phyloP scores from a whole-genome alignment of 2,329 filamentous ascomycete species.

The Zasmidium angulare region DNA sequence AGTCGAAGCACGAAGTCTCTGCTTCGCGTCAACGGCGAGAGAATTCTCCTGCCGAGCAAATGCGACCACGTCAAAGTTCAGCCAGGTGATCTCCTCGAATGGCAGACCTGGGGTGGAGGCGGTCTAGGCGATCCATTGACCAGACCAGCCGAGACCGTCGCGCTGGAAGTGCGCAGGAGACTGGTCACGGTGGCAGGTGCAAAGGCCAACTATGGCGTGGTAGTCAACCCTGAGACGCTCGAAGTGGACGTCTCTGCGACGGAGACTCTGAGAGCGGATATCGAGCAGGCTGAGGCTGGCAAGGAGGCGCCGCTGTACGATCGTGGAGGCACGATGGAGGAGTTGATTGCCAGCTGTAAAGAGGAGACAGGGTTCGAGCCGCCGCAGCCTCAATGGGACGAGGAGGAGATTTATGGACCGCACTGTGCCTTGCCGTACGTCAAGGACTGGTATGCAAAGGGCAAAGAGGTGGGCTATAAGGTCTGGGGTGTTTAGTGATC shows the following conservation, averaged over 20 bases:
- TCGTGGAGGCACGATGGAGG: slow-evolving; percentile 24
- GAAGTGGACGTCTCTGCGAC: slow-evolving; percentile 23
- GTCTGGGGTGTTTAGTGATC: slow-evolving; percentile 22
- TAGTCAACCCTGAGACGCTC: slow-evolving; percentile 22
- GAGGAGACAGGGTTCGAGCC: slow-evolving; percentile 26
- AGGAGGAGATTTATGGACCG: slow-evolving; percentile 28
- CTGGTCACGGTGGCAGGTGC: slow-evolving; percentile 25
- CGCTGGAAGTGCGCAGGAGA: slow-evolving; percentile 25
- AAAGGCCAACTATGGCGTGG: slow-evolving; percentile 25
- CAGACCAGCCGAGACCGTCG: slow-evolving; percentile 25
- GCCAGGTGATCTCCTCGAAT: slow-evolving; percentile 26
- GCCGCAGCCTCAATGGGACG: slow-evolving; percentile 27
- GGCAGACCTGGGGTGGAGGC: slow-evolving; percentile 29
- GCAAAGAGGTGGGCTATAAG: slow-evolving; percentile 22
- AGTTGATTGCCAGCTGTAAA: slow-evolving; percentile 24
- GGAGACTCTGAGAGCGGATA: slow-evolving; percentile 23
- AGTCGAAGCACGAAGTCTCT: slow-evolving; percentile 25
- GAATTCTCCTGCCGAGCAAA: slow-evolving; percentile 21
- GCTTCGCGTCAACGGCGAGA: slow-evolving; percentile 18
- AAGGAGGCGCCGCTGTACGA: slow-evolving; percentile 23
- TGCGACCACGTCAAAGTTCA: slow-evolving; percentile 29
- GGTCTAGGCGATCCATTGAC: slow-evolving; percentile 26
- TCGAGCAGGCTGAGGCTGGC: slow-evolving; percentile 26
- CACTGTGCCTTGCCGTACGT: slow-evolving; percentile 29
- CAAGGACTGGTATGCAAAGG: slow-evolving; percentile 26